Evolutionary conservation across 1,284 basidiomycete species (phyloP).

Genomic region (Cutaneotrichosporon sp.): DNA sequence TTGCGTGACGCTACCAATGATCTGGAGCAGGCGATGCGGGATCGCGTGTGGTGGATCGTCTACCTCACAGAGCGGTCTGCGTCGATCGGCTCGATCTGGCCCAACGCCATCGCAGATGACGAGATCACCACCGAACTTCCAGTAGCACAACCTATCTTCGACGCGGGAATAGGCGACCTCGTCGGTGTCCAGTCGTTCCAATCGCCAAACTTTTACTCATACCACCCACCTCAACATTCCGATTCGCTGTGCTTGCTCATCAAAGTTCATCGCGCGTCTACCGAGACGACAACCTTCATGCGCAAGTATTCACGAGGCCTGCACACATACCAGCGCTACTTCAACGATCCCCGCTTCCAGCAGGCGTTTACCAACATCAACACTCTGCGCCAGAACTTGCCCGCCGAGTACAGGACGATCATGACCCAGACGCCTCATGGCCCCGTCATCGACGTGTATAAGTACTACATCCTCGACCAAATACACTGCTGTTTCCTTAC

Average conservation of each 20-base stretch:
- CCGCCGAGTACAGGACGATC: conserved; percentile 29
- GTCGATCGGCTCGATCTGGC: conserved; percentile 5
- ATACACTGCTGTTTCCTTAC: conserved; percentile 32
- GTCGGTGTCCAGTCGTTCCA: conserved; percentile 32
- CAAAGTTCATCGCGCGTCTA: conserved; percentile 58
- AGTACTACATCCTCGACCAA: conserved; percentile 30
- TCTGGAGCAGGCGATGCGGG: conserved; percentile 35
- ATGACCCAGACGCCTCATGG: conserved; percentile 17
- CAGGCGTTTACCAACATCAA: conserved; percentile 33
- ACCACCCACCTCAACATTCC: conserved; percentile 27
- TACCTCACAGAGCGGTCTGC: conserved; percentile 26
- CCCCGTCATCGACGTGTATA: conserved; percentile 28
- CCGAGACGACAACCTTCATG: conserved; percentile 32
- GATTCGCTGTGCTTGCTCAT: conserved; percentile 59
- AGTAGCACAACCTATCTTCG: conserved; percentile 28
- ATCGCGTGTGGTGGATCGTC: conserved; percentile 40
- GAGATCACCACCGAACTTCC: conserved; percentile 44
- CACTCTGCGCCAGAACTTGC: conserved; percentile 33
- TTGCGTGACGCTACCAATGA: conserved; percentile 1
- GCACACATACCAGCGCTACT: conserved; percentile 27
- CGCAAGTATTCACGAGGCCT: conserved; percentile 30
- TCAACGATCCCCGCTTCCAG: conserved; percentile 29
- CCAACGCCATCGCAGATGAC: conserved; percentile 20
- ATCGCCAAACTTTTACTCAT: conserved; percentile 17
- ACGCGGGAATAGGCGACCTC: conserved; percentile 17